Evolutionary conservation across 1,139 yeast species (phyloP).

Genomic region (Suhomyces yuchorum): DNA sequence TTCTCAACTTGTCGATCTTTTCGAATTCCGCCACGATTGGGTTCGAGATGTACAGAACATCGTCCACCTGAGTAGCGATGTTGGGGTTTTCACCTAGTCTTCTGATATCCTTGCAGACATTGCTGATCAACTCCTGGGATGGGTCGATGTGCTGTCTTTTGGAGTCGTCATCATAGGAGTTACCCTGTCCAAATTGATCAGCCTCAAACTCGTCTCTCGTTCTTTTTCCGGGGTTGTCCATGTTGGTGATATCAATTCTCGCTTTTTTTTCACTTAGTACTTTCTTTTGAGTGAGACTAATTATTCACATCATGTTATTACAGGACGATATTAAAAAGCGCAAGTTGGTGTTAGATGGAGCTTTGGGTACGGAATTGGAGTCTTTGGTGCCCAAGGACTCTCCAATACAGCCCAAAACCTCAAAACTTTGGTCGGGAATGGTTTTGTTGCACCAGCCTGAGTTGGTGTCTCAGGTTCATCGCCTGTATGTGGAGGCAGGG

Average conservation of each 20-base stretch:
- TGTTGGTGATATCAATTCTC: constrained; percentile 7
- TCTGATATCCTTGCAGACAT: constrained; percentile 57
- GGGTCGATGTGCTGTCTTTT: constrained; percentile 48
- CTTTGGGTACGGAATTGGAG: constrained; percentile 23
- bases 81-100: constrained; percentile 67
- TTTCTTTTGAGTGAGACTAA: not conserved
- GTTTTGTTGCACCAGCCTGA: constrained; percentile 52
- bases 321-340: not conserved
- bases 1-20: constrained; percentile 62
- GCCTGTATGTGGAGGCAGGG: constrained; percentile 51
- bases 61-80: constrained; percentile 56
- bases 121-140: constrained; percentile 41
- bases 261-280: not conserved
- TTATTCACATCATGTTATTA: not conserved
- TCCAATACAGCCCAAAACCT: constrained; percentile 22
- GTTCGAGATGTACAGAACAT: constrained; percentile 64
- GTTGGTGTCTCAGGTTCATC: constrained; percentile 52
- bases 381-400: constrained; percentile 18
- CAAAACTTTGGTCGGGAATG: constrained; percentile 65
- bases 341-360: constrained; percentile 21
- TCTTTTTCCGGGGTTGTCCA: constrained; percentile 36
- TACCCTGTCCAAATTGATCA: constrained; percentile 14
- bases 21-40: constrained; percentile 73
- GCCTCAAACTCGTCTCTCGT: constrained; percentile 44
- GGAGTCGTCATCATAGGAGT: constrained; percentile 20